These are phyloP conservation scores for Pseudoperonospora humuli DNA, from an alignment of 352 stramenopile genomes.

Conservation along the genomic window DNA sequence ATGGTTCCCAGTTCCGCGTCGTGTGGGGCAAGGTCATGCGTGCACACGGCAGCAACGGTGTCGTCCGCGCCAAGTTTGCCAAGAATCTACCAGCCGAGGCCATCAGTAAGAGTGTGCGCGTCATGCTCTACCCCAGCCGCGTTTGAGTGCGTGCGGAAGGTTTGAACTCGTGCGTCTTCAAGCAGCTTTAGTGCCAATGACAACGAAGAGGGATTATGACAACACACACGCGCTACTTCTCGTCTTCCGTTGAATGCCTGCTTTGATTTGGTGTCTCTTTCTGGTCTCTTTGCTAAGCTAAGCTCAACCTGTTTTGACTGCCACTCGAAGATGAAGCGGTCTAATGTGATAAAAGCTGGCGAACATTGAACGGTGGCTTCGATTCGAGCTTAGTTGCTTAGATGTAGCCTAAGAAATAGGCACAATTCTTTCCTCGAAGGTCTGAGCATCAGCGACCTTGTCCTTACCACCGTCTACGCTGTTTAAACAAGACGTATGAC, in stretches of 20 bases:
- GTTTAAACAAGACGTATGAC: too few species aligned
- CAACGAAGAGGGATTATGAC: conserved; percentile 46
- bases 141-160: conserved; percentile 74
- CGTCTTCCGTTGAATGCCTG: conserved; percentile 5
- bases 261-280: neutral
- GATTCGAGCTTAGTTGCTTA: too few species aligned
- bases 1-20: conserved; percentile 96
- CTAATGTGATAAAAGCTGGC: too few species aligned
- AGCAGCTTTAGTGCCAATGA: conserved; percentile 35
- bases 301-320: neutral
- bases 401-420: too few species aligned
- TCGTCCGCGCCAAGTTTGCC: conserved; percentile 98
- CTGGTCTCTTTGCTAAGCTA: neutral
- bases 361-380: too few species aligned
- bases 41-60: conserved; percentile 96
- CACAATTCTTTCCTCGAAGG: too few species aligned
- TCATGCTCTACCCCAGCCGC: conserved; percentile 99
- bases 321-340: neutral
- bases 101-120: conserved; percentile 95
- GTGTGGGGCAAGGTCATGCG: conserved; percentile 98
- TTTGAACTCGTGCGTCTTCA: conserved; percentile 19
- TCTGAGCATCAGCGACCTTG: too few species aligned
- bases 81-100: conserved; percentile 95
- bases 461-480: too few species aligned
- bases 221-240: conserved; percentile 16